These are phyloP conservation scores for Dioscorea dumetorum DNA, from an alignment of 106 monocot genomes.

Conservation along the genomic window DNA sequence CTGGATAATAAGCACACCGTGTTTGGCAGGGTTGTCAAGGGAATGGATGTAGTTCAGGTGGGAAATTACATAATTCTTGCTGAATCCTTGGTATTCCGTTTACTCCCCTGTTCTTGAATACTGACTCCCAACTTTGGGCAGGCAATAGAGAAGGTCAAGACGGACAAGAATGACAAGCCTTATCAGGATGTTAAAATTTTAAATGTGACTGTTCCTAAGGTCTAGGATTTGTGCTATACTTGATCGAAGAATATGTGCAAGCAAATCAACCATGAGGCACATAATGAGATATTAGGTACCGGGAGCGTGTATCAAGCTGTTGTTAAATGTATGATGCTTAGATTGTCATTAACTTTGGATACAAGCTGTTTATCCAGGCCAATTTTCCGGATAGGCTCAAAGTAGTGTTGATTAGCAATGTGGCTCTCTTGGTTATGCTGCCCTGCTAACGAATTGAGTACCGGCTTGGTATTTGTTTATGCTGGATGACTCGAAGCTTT, in stretches of 20 bases:
- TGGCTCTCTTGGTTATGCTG: too few species aligned
- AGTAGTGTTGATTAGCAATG: too few species aligned
- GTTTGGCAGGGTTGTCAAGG: constrained; percentile 93
- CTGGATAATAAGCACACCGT: constrained; percentile 96
- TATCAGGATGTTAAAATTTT: constrained; percentile 98
- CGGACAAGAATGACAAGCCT: constrained; percentile 91
- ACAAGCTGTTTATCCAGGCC: too few species aligned
- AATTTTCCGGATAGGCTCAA: too few species aligned
- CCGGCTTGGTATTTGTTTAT: too few species aligned
- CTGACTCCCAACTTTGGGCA: constrained; percentile 7
- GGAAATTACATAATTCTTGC: not conserved
- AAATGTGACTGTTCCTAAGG: constrained; percentile 87
- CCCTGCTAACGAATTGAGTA: too few species aligned
- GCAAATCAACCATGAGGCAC: not conserved
- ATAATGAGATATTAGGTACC: too few species aligned
- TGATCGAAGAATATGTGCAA: not conserved
- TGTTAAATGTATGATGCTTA: too few species aligned
- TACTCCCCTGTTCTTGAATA: not conserved
- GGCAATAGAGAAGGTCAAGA: constrained; percentile 93
- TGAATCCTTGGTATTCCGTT: not conserved
- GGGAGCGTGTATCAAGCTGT: too few species aligned
- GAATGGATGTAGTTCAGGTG: constrained; percentile 99
- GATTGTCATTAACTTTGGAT: too few species aligned
- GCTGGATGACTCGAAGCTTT: too few species aligned
- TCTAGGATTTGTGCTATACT: not conserved